phyloP scores from a whole-genome alignment of 441 rosid genomes.

The Brassica hybrid region DNA sequence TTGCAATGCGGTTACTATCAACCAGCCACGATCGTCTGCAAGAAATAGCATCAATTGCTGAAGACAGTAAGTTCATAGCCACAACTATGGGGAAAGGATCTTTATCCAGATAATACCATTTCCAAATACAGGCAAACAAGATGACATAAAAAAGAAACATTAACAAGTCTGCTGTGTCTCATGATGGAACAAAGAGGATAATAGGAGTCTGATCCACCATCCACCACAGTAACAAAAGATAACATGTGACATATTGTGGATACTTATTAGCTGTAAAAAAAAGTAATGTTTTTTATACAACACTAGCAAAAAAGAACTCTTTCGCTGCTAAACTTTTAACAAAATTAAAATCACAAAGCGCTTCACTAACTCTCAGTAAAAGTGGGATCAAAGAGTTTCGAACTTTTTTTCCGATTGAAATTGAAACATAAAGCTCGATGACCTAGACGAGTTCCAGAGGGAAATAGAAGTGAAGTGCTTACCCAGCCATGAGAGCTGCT shows the following conservation, averaged over 20 bases:
- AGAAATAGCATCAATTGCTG: conserved; percentile 9
- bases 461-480: conserved; percentile 21
- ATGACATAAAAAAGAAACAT: not conserved
- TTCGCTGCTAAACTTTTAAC: not conserved
- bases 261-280: not conserved
- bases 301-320: not conserved
- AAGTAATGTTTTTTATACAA: not conserved
- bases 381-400: not conserved
- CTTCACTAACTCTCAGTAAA: no score
- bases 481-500: conserved; percentile 64
- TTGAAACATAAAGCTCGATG: not conserved
- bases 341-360: not conserved
- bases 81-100: not conserved
- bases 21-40: conserved; percentile 81
- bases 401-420: not conserved
- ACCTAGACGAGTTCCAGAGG: not conserved
- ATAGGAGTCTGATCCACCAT: not conserved
- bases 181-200: not conserved
- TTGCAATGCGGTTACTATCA: conserved; percentile 77
- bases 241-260: not conserved
- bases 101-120: not conserved
- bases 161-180: not conserved
- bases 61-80: not conserved
- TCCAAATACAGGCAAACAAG: not conserved
- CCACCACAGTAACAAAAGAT: not conserved